Evolutionary conservation across 495 filamentous ascomycete genomes (phyloP).

Genomic region (Pseudevernia furfuracea): DNA sequence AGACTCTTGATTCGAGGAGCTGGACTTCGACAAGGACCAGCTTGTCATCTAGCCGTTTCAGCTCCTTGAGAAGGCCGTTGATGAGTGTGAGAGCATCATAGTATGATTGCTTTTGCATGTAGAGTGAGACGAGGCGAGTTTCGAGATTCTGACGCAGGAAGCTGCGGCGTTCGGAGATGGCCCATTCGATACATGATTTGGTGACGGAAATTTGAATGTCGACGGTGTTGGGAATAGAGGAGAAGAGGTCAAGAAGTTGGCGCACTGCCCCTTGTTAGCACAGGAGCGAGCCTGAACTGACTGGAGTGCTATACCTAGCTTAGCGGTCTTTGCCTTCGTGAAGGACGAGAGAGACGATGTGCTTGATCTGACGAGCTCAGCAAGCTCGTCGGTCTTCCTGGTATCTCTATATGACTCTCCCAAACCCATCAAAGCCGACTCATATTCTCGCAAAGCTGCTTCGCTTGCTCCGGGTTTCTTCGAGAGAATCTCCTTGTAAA

Average conservation of each 20-base stretch:
- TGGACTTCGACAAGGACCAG: slow-evolving; percentile 98
- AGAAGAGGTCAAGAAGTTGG: slow-evolving; percentile 92
- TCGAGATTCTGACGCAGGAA: slow-evolving; percentile 98
- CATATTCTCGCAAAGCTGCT: slow-evolving; percentile 78
- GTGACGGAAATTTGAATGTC: slow-evolving; percentile 90
- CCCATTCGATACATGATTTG: slow-evolving; percentile 99
- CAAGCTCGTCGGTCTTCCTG: slow-evolving; percentile 80
- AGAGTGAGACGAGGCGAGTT: slow-evolving; percentile 83
- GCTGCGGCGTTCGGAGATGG: slow-evolving; percentile 78
- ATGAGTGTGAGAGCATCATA: slow-evolving; percentile 95
- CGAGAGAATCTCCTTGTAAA: slow-evolving; percentile 83
- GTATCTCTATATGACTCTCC: slow-evolving; percentile 89
- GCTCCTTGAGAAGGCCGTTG: slow-evolving; percentile 86
- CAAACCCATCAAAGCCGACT: slow-evolving; percentile 71
- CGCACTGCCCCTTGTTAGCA: slow-evolving; percentile 56
- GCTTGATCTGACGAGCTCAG: slow-evolving; percentile 83
- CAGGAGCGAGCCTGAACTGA: neutral
- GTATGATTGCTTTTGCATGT: slow-evolving; percentile 93
- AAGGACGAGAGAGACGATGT: slow-evolving; percentile 87
- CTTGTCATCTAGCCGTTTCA: slow-evolving; percentile 98
- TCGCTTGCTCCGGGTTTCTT: slow-evolving; percentile 76
- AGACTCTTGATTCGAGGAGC: slow-evolving; percentile 90
- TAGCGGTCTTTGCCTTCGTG: slow-evolving; percentile 97
- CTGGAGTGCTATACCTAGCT: slow-evolving; percentile 64
- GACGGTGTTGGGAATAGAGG: slow-evolving; percentile 82